Base-by-base conservation (phyloP, 2,329 filamentous ascomycete species). In the Tolypocladium inflatum region DNA sequence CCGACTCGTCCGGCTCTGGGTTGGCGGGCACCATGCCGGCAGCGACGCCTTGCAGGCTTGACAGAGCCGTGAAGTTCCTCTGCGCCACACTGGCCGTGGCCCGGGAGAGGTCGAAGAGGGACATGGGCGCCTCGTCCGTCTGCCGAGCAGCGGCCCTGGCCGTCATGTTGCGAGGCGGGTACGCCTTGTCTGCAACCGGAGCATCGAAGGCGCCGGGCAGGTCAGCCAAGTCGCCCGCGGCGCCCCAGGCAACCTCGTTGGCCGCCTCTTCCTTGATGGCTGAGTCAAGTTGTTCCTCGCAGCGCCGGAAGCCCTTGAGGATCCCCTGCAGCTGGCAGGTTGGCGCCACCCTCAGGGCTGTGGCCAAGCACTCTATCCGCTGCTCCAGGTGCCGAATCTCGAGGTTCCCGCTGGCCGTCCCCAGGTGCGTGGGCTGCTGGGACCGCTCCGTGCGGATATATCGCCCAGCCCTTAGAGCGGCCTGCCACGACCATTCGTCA, bases 401-500 rank as follows among this genome's bases (percentile, higher is more conserved):
- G 33, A 78, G 73, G 70, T 86, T 81, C 64, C 81, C 79, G 66
- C 77, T 84, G 19, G 81, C 76, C 38, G 83, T 84, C 51, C 84
- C 80, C 26, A 86, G 72, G 65, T 86, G 83, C 2, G 82, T 85
- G 5, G 83, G 82, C 33, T 76, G 78, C 26, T 79, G 64, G 0
- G 83, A 85, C 39, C 73, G 73, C 19, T 74, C 66, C 15, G 79
- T 84, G 21, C 81, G 80, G 39, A 84, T 80, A 70, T 91, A 89
- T 60, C 88, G 86, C 19, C 90, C 90, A n/a, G 89, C 88, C 64
- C 87, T 82, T 50, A 93, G 78, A 4, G 90, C 89, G 8, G 89
- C 89, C 59, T 84, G 85, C 90, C 90, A 94, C 1, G 88, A 88
- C 71, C 88, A 87, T 59, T 88, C 80, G 63, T 91, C 87, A 17